Evolutionary conservation across 768 basidiomycete genomes (phyloP), one percentile per base, ranked within the genome.

Genomic region (Suillus brevipes): DNA sequence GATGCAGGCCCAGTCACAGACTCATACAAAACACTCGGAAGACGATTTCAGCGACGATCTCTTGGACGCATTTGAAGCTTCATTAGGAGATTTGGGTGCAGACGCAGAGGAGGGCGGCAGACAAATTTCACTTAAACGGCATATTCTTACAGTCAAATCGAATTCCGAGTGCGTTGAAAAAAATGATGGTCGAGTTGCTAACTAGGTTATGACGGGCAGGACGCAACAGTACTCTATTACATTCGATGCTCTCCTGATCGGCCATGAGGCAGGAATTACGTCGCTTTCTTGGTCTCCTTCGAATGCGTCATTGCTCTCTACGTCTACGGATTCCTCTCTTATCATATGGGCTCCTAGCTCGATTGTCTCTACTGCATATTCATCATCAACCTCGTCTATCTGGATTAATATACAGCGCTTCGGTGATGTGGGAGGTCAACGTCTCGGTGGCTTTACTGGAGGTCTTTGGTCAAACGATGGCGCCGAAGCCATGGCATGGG

Each of bases 241-340:
- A 1, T 94, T 98, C 63, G 97, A 99, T 71, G 95, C 97, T 1
- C 85, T 99, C 12, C 84, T 99, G 23, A 80, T 99, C 28, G 97
- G 97, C n/a, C 97, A 99, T 71, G 97, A 99, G 79, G 91, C 90
- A 7, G 92, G 92, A 34, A 81, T 99, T 34, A 97, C 97, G 0
- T 91, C 89, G 38, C 75, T 99, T n/a, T 80, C 88, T 40, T 99
- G 96, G 95, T 83, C 89, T 13, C 87, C 90, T 1, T 72, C 72
- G 28, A 45, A 62, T 16, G 42, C 65, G 1, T 88, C 86, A 0
- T 83, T 99, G 7, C 81, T 99, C n/a, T 96, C 95, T 13, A 91
- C 94, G 6, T 97, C 97, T 1, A 90, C 93, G 2, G 97, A 99
- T 76, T 97, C 96, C 23, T 98, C 96, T 9, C 74, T 99, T 34